These are phyloP conservation scores for Xenosphaeropsis pyriputrescens DNA, from an alignment of 2,329 filamentous ascomycete species.

Conservation along the genomic window DNA sequence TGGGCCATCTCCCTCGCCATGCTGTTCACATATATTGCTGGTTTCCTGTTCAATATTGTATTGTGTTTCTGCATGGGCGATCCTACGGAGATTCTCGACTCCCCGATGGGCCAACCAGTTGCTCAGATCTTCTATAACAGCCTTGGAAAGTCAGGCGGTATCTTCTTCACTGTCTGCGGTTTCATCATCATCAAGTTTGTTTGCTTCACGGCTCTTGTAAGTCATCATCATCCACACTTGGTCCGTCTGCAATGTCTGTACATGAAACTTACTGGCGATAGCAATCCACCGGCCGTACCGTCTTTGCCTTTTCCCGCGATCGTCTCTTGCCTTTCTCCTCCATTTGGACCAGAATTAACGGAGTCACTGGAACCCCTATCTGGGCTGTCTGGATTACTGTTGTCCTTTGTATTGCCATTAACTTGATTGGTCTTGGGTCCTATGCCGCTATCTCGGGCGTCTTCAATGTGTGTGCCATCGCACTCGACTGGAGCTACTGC, in stretches of 20 bases:
- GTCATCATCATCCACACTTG: neutral
- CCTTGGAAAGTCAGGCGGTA: constrained; percentile 34
- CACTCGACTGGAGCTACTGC: constrained; percentile 38
- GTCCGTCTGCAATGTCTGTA: neutral
- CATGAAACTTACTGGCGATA: neutral
- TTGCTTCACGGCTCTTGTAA: constrained; percentile 35
- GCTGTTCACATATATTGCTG: constrained; percentile 36
- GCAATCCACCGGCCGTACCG: constrained; percentile 34
- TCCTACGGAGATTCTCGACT: constrained; percentile 29
- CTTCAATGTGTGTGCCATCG: constrained; percentile 39
- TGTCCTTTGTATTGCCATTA: constrained; percentile 38
- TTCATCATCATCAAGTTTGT: constrained; percentile 44
- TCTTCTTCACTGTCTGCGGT: constrained; percentile 38
- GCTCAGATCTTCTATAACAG: constrained; percentile 43
- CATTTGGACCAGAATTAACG: constrained; percentile 33
- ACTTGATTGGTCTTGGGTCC: constrained; percentile 40
- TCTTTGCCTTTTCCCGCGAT: constrained; percentile 40
- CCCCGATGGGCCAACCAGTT: constrained; percentile 34
- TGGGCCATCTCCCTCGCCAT: constrained; percentile 41
- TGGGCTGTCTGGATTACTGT: constrained; percentile 40
- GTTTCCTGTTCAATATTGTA: constrained; percentile 42
- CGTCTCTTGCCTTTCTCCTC: constrained; percentile 29
- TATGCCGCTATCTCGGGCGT: constrained; percentile 36
- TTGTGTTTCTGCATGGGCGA: constrained; percentile 40
- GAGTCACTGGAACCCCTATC: constrained; percentile 32